These are phyloP conservation scores for Grosmannia clavigera DNA, from an alignment of 2,329 filamentous ascomycete species.

Conservation along the genomic window DNA sequence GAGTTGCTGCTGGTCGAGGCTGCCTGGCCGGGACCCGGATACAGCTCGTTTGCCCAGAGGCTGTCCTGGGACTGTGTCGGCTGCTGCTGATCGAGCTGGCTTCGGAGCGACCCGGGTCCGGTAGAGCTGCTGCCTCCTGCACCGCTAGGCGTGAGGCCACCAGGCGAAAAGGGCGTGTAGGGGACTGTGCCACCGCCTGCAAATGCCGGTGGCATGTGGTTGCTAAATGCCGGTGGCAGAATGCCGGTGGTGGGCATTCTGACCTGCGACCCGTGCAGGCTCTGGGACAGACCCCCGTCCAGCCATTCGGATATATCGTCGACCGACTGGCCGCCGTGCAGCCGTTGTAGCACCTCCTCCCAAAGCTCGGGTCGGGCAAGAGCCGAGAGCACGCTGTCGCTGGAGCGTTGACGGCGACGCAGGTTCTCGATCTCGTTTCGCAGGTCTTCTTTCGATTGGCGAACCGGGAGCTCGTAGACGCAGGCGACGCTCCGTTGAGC, in stretches of 20 bases:
- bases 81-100: slow-evolving; percentile 18
- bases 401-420: slow-evolving; percentile 40
- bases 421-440: slow-evolving; percentile 47
- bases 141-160: slow-evolving; percentile 18
- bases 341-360: slow-evolving; percentile 40
- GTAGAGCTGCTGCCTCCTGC: slow-evolving; percentile 20
- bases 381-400: slow-evolving; percentile 42
- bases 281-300: slow-evolving; percentile 12
- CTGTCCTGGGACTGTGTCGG: slow-evolving; percentile 19
- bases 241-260: slow-evolving; percentile 20
- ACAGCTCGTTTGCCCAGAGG: slow-evolving; percentile 28
- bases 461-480: slow-evolving; percentile 48
- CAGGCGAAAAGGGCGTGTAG: slow-evolving; percentile 21
- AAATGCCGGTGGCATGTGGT: slow-evolving; percentile 20
- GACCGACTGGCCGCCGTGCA: slow-evolving; percentile 41
- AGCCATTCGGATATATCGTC: slow-evolving; percentile 46
- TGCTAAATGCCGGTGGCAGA: slow-evolving; percentile 15
- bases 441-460: slow-evolving; percentile 51
- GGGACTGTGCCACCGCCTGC: slow-evolving; percentile 16
- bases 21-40: slow-evolving; percentile 32
- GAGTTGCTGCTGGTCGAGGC: slow-evolving; percentile 34
- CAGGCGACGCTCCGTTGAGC: slow-evolving; percentile 43
- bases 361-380: slow-evolving; percentile 37
- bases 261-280: slow-evolving; percentile 10
- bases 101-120: slow-evolving; percentile 16